phyloP scores from a whole-genome alignment of 2,329 filamentous ascomycete genomes.

The Fulvia fulva region DNA sequence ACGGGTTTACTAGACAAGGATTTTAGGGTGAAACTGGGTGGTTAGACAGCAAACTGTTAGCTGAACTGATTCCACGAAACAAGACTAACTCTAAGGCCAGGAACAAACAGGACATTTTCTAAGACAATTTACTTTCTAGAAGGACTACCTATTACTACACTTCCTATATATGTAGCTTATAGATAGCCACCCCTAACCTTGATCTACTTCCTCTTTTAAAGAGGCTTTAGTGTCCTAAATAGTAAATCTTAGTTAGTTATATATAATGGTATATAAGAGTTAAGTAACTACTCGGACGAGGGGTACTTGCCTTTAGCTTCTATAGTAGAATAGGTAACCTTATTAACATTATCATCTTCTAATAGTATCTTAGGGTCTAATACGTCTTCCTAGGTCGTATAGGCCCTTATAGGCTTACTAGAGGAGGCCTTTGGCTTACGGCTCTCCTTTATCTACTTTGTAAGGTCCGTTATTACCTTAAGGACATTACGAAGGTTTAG shows the following conservation, averaged over 20 bases:
- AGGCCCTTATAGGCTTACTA: background rate
- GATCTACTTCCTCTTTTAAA: background rate
- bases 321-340: background rate
- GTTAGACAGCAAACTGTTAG: background rate
- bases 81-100: background rate
- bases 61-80: background rate
- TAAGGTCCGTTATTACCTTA: no score
- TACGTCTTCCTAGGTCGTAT: background rate
- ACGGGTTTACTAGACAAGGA: background rate
- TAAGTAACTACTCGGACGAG: background rate
- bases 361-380: background rate
- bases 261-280: background rate
- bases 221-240: background rate
- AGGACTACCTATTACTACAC: background rate
- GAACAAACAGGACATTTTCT: background rate
- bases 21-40: background rate
- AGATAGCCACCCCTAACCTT: background rate
- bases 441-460: background rate
- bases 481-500: no score
- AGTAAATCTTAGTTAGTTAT: background rate
- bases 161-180: background rate
- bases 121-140: background rate
- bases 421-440: background rate
- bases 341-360: background rate
- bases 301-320: background rate